A percentile compares a stretch with the other conserved stretches of the same genome.
These are phyloP conservation scores for Tulasnella sp. DNA, from an alignment of 768 basidiomycete species.

Conservation along the genomic window DNA sequence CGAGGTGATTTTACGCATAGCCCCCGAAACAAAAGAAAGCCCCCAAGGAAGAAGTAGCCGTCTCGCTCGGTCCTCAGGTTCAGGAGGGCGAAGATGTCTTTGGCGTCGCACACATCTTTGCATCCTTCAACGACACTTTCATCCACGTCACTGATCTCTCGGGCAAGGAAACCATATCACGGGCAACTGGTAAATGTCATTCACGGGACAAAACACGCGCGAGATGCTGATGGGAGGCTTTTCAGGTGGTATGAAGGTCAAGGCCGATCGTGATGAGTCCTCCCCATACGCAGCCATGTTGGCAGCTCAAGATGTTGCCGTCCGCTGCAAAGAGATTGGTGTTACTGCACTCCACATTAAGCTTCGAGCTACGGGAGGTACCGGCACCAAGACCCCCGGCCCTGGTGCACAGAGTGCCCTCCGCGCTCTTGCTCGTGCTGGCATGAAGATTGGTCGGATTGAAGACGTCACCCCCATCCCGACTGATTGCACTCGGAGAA, in stretches of 20 bases:
- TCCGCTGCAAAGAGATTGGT: constrained; percentile 95
- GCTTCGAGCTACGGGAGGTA: constrained; percentile 94
- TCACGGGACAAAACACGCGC: neutral
- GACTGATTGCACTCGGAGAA: constrained; percentile 93
- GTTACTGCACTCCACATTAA: constrained; percentile 99
- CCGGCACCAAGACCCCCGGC: constrained; percentile 97
- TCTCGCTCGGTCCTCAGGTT: constrained; percentile 90
- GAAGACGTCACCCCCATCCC: constrained; percentile 98
- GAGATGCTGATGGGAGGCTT: neutral
- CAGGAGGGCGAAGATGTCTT: constrained; percentile 95
- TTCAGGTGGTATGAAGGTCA: constrained; percentile 98
- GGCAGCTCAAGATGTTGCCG: constrained; percentile 93
- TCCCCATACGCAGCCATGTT: constrained; percentile 97
- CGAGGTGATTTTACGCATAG: constrained; percentile 29
- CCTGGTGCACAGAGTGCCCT: constrained; percentile 98
- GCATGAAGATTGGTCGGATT: constrained; percentile 96
- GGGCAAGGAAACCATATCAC: constrained; percentile 97
- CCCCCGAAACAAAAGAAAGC: constrained; percentile 76
- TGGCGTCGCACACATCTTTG: constrained; percentile 97
- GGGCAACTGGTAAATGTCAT: constrained; percentile 81
- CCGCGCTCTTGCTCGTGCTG: constrained; percentile 94
- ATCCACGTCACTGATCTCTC: constrained; percentile 98
- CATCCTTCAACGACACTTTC: constrained; percentile 99
- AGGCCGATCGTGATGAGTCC: constrained; percentile 99
- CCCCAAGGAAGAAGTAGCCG: constrained; percentile 69